phyloP scores from a whole-genome alignment of 140 eudicot species.

The Bidens hawaiensis region DNA sequence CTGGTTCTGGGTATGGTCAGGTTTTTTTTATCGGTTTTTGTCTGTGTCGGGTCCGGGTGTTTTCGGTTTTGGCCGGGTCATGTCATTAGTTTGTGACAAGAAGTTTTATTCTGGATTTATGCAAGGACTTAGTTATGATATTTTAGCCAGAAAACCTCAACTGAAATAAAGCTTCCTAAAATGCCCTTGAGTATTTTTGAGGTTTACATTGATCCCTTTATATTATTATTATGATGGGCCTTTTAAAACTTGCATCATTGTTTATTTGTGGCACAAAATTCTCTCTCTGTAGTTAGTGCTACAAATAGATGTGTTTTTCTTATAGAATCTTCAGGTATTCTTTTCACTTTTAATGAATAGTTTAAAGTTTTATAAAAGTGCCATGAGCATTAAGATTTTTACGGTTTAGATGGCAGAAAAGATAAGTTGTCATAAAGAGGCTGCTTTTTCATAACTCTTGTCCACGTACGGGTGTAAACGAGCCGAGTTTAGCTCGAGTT shows the following conservation, averaged over 20 bases:
- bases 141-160: conserved; percentile 9
- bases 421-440: neutral
- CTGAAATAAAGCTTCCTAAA: conserved; percentile 9
- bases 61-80: no score
- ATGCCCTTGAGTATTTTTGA: conserved; percentile 15
- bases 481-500: neutral
- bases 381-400: conserved; percentile 11
- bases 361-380: neutral
- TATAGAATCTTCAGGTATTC: conserved; percentile 16
- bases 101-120: neutral
- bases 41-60: no score
- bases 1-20: no score
- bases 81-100: conserved; percentile 4
- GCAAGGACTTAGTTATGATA: conserved; percentile 1
- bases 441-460: neutral
- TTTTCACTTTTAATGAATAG: conserved; percentile 13
- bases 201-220: conserved; percentile 25
- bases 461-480: neutral
- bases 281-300: conserved; percentile 22
- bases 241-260: conserved; percentile 30
- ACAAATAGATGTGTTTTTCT: conserved; percentile 15
- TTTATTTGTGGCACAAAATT: conserved; percentile 33
- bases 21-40: no score
- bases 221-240: conserved; percentile 15
- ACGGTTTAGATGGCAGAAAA: conserved; percentile 6